Conservation (phyloP, 306 rosid species). For the Geum urbanum region DNA sequence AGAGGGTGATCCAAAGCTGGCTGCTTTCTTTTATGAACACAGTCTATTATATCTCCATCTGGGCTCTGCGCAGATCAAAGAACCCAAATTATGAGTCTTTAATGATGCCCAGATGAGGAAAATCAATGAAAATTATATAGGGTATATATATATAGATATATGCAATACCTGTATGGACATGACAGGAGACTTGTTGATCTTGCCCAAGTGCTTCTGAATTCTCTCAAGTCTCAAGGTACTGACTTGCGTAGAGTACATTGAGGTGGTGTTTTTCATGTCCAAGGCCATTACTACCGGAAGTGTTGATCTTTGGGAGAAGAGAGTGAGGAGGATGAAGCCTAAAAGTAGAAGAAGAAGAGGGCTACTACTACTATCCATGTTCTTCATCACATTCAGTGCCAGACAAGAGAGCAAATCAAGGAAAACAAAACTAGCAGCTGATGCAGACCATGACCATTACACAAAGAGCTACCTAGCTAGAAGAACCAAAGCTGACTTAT, state of each 20-base stretch:
- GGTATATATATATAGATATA: neutral
- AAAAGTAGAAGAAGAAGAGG: slow-evolving; percentile 23
- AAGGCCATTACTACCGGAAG: slow-evolving; percentile 20
- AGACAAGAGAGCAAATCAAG: neutral
- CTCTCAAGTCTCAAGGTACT: slow-evolving; percentile 69
- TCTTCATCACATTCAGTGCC: slow-evolving; percentile 36
- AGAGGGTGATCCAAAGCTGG: slow-evolving; percentile 53
- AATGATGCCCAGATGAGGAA: neutral
- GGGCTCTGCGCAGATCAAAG: slow-evolving; percentile 52
- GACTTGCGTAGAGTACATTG: slow-evolving; percentile 40
- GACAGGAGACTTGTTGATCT: slow-evolving; percentile 75
- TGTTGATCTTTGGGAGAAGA: slow-evolving; percentile 27
- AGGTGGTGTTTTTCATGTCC: slow-evolving; percentile 49
- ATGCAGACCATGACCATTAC: slow-evolving; percentile 12
- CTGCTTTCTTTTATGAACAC: slow-evolving; percentile 49
- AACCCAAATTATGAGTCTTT: neutral
- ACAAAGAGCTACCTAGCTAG: neutral
- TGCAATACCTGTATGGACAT: slow-evolving; percentile 60
- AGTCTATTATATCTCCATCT: slow-evolving; percentile 48
- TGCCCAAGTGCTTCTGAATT: slow-evolving; percentile 68
- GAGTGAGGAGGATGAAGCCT: slow-evolving; percentile 4
- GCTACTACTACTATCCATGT: neutral
- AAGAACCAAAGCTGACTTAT: slow-evolving; percentile 8
- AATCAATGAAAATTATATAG: too few relatives aligned
- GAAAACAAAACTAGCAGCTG: neutral